Evolutionary conservation across 352 stramenopile genomes (phyloP), one percentile per base, ranked within the genome.

Genomic region (Globisporangium ultimum): DNA sequence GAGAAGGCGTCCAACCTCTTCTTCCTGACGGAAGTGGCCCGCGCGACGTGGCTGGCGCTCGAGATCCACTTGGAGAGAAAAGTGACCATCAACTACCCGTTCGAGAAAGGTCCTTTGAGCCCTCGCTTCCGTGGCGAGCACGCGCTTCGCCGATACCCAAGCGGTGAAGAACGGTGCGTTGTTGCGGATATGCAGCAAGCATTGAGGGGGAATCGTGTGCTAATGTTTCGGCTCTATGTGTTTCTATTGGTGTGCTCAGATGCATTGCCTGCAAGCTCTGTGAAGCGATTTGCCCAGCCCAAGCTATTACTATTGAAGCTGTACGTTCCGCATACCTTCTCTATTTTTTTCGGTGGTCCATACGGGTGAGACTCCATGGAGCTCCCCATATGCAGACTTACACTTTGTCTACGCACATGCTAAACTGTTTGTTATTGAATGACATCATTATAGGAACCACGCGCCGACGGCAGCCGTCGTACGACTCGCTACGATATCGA

Each of bases 401-500:
- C 28, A 36, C 28, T 36, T 36, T 36, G 7, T 5, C 28, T 36
- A 10, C 7, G 28, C 28, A 10, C 28, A 36, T 36, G 8, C 28
- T 36, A 36, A 36, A 36, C 28, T 36, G 28, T 36, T 36, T 36
- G 28, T 36, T 36, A 28, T 14, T 14, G 22, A 13, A 28, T 38
- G 7, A 28, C 15, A 47, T 53, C 14, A 20, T 28, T 66, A 18
- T 49, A 92, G 82, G 97, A 99, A 72, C 85, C 93, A 55, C 93
- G 98, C 71, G 96, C 96, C 54, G 98, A 99, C 74, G 97, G 97
- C 48, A 96, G 92, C 34, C 88, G 97, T 69, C 95, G 97, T 74
- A 99, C 98, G n/a, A 99, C 97, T 14, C 89, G 97, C 55, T 99
- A 99, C 81, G 97, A 99, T 78, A 99, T 99, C 72, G 98, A 99